phyloP scores from a whole-genome alignment of 306 rosid species.

The Rosa rugosa region DNA sequence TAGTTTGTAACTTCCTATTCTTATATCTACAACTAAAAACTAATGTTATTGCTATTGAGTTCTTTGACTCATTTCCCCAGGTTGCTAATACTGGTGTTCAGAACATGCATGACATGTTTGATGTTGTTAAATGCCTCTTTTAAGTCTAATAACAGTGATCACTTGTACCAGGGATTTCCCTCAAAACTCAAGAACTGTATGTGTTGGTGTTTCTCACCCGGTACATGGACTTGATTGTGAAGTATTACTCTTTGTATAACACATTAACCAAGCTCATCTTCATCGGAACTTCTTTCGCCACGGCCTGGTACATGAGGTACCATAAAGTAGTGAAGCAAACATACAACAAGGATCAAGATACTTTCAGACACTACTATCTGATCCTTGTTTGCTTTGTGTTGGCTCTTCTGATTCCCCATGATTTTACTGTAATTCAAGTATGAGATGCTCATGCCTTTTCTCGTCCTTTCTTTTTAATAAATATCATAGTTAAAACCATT shows the following conservation, averaged over 20 bases:
- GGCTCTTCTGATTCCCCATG: constrained; percentile 28
- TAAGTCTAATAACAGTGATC: background rate
- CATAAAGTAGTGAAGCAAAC: constrained; percentile 45
- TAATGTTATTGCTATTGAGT: background rate
- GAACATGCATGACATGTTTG: background rate
- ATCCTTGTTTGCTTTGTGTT: constrained; percentile 22
- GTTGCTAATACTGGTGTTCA: background rate
- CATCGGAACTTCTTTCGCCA: constrained; percentile 31
- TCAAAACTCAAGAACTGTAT: constrained; percentile 45
- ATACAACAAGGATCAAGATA: constrained; percentile 38
- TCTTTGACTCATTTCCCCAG: background rate
- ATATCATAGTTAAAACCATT: background rate
- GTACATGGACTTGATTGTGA: constrained; percentile 34
- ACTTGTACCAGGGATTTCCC: constrained; percentile 39
- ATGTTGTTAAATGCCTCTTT: background rate
- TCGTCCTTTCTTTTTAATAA: background rate
- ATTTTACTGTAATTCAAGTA: constrained; percentile 24
- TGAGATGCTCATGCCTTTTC: background rate
- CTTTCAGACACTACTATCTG: constrained; percentile 35
- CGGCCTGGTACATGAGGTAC: constrained; percentile 44
- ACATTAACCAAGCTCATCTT: constrained; percentile 24
- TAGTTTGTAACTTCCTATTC: background rate
- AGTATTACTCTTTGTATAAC: constrained; percentile 33
- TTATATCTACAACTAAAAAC: background rate
- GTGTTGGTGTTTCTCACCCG: constrained; percentile 37